Evolutionary conservation across 2,329 filamentous ascomycete species (phyloP).

Genomic region (Hypoxylon rubiginosum): DNA sequence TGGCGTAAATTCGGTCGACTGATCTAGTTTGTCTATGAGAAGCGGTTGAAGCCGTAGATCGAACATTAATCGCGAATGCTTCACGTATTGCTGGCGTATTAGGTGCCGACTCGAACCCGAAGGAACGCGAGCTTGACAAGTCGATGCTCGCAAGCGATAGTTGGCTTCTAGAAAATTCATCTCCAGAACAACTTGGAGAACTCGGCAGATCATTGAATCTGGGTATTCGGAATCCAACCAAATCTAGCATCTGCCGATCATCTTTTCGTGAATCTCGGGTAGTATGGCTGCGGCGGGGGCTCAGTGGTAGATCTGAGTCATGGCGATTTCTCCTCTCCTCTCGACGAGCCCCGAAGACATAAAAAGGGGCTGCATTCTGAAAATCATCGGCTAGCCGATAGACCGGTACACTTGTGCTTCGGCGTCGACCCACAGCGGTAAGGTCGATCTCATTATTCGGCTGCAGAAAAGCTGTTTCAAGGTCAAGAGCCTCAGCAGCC

Average conservation of each 20-base stretch:
- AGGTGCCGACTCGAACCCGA: conserved; percentile 42
- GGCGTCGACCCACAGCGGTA: conserved; percentile 55
- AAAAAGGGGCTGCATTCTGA: conserved; percentile 62
- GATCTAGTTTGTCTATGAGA: conserved; percentile 43
- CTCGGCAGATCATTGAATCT: conserved; percentile 11
- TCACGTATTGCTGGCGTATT: conserved; percentile 49
- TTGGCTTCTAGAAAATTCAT: conserved; percentile 26
- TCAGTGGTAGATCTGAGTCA: conserved; percentile 16
- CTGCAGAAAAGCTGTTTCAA: conserved; percentile 68
- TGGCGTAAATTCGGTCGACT: conserved; percentile 46
- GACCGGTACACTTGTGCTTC: conserved; percentile 65
- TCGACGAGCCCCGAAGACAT: conserved; percentile 59
- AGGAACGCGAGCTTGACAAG: conserved; percentile 38
- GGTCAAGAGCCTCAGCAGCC: conserved; percentile 70
- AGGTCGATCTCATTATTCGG: conserved; percentile 63
- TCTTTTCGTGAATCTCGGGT: conserved; percentile 27
- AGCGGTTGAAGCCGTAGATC: conserved; percentile 30
- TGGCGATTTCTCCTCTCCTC: conserved; percentile 12
- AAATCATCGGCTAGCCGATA: conserved; percentile 60
- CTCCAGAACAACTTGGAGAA: conserved; percentile 26
- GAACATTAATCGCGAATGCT: conserved; percentile 48
- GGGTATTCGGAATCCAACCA: conserved; percentile 6
- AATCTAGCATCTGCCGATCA: conserved; percentile 25
- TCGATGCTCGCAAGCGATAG: conserved; percentile 33
- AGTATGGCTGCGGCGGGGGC: conserved; percentile 11